These are phyloP conservation scores for Cadophora luteo-olivacea DNA, from an alignment of 2,329 filamentous ascomycete species.

Conservation along the genomic window DNA sequence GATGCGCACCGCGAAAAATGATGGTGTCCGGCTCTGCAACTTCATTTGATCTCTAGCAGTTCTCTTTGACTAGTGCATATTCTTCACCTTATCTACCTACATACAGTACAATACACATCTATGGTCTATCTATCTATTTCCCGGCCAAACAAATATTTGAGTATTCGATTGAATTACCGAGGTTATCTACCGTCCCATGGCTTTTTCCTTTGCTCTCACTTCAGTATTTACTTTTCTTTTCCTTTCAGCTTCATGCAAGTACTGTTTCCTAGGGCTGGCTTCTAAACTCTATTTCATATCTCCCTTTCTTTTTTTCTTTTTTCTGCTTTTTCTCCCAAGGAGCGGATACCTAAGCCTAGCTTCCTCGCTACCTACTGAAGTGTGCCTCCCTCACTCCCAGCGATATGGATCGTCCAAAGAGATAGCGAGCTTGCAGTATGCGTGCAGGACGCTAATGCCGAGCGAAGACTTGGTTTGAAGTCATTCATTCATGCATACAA, in stretches of 20 bases:
- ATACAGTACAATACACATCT: too few relatives aligned
- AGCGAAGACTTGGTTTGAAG: not conserved
- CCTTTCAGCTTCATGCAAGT: not conserved
- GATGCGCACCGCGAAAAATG: slow-evolving; percentile 20
- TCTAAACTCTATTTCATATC: not conserved
- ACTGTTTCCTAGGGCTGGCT: not conserved
- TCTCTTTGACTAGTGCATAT: not conserved
- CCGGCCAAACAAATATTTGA: not conserved
- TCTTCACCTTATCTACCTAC: not conserved
- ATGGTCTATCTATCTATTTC: not conserved
- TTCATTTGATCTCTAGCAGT: slow-evolving; percentile 31
- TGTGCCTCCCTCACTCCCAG: slow-evolving; percentile 4
- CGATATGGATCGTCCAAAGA: slow-evolving; percentile 21
- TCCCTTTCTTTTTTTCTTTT: not conserved
- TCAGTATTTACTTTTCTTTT: not conserved
- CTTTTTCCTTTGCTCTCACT: too few relatives aligned
- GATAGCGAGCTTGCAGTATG: slow-evolving; percentile 25
- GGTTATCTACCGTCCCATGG: not conserved
- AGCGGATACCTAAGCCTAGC: too few relatives aligned
- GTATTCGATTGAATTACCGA: not conserved
- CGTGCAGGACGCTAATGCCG: slow-evolving; percentile 26
- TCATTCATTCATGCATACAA: not conserved
- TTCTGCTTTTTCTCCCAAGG: not conserved
- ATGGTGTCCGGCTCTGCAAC: slow-evolving; percentile 34
- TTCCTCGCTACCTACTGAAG: too few relatives aligned